Conservation (phyloP, 148 eudicot genomes). For the Mesembryanthemum crystallinum region DNA sequence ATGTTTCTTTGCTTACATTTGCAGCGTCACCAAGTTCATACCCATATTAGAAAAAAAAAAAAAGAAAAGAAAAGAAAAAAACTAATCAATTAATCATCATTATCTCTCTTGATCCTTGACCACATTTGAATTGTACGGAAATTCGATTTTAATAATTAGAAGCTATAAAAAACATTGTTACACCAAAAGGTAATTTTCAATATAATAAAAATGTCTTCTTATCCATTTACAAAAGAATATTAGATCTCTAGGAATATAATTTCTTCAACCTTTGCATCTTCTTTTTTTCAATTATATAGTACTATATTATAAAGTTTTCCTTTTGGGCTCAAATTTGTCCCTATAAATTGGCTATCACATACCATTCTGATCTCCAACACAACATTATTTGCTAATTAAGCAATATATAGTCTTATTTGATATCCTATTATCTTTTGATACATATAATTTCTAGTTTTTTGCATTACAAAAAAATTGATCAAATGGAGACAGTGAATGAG, state of each 20-base stretch:
- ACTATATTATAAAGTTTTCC: neutral
- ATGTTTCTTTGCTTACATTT: conserved; percentile 8
- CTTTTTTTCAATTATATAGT: neutral
- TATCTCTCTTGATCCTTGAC: neutral
- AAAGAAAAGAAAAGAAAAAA: too few species aligned
- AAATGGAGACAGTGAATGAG: conserved; percentile 35
- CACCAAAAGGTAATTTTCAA: neutral
- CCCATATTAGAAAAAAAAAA: neutral
- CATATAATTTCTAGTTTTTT: neutral
- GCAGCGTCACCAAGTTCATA: conserved; percentile 1
- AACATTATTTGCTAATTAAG: neutral
- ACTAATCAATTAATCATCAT: neutral
- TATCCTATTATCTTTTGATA: neutral
- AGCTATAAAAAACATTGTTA: neutral
- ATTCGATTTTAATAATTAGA: neutral
- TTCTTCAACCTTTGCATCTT: conserved; percentile 17
- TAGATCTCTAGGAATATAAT: neutral
- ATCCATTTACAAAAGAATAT: conserved; percentile 7
- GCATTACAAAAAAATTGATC: neutral
- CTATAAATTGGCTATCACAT: conserved; percentile 24
- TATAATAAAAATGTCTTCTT: conserved; percentile 6
- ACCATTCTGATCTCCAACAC: neutral
- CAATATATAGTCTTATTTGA: too few species aligned
- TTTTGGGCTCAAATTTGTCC: neutral
- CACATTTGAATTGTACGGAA: neutral